phyloP scores from a whole-genome alignment of 176 grass and related monocot genomes.

The Ampelocalamus luodianensis region DNA sequence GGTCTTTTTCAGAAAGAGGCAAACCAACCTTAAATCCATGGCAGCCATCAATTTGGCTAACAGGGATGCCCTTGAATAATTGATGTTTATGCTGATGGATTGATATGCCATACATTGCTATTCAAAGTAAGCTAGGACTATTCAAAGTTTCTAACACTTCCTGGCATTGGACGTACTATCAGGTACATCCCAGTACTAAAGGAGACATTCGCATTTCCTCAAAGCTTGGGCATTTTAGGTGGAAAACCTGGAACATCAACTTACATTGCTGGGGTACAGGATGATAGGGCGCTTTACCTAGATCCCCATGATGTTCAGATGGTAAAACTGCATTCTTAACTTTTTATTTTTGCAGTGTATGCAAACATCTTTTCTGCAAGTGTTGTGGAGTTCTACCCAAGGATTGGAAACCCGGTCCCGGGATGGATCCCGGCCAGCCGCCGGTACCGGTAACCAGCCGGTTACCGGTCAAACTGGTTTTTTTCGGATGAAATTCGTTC shows the following conservation, averaged over 20 bases:
- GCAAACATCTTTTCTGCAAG: not conserved
- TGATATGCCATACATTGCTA: not conserved
- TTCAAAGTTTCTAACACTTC: conserved; percentile 14
- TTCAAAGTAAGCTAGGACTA: not conserved
- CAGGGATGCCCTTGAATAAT: not conserved
- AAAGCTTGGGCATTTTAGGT: conserved; percentile 96
- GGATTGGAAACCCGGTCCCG: too few species aligned
- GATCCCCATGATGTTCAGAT: conserved; percentile 91
- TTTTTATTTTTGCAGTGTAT: conserved; percentile 35
- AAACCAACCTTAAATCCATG: not conserved
- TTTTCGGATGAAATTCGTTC: too few species aligned
- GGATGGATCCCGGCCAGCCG: too few species aligned
- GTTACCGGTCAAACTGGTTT: too few species aligned
- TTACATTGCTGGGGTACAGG: conserved; percentile 93
- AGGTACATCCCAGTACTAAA: conserved; percentile 91
- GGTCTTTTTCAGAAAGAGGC: not conserved
- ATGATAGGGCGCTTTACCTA: conserved; percentile 86
- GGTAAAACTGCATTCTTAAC: conserved; percentile 47
- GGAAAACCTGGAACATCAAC: conserved; percentile 93
- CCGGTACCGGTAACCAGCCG: too few species aligned
- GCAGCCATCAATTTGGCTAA: conserved; percentile 17
- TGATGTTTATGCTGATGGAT: conserved; percentile 40
- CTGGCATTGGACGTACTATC: conserved; percentile 23
- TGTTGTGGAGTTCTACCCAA: not conserved
- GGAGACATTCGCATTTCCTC: conserved; percentile 94